Evolutionary conservation across 805 yeast genomes (phyloP), one percentile per base, ranked within the genome.

Genomic region (Pichia californica): DNA sequence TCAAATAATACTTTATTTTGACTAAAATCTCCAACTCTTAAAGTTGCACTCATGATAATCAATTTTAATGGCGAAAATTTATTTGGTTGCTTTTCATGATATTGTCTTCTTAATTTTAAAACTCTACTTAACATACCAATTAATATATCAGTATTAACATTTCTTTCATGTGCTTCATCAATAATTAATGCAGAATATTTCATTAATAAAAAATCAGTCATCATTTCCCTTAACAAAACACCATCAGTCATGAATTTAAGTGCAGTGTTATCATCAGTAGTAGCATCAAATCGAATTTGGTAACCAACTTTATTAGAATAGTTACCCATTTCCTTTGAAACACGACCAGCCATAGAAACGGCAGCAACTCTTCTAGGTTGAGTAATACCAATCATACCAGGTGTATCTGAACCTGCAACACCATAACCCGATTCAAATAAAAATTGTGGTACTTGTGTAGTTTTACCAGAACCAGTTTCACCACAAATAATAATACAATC

Each of bases 131-230:
- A 68, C 83, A 93, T 84, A 38, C 99, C 99, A 49, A 93, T 88
- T 44, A 93, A 69, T 38, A 93, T 91, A 64, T 93, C 99, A 0
- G 99, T 93, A 59, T 93, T 93, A 48, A 91, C 80, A 58, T 88
- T 91, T 61, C 99, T 77, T 63, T 93, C 99, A 62, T 93, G 99
- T 0, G 99, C 99, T 64, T 93, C 99, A 68, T 93, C 99, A 46
- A 93, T 86, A 23, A 94, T 74, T 36, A 93, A 73, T 0, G 85
- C 81, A 0, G 97, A 88, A 60, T 93, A 93, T 56, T 84, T 86
- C 29, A 77, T 71, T 39, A 94, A 68, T 49, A 83, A 66, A 47
- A 93, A 83, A 57, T 93, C 99, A 1, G 76, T 70, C 83, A 91
- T 83, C 86, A 93, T 81, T 63, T 93, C 99, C 52, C 98, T 73